Evolutionary conservation across 306 rosid genomes (phyloP).

Genomic region (Calophaca sinica): DNA sequence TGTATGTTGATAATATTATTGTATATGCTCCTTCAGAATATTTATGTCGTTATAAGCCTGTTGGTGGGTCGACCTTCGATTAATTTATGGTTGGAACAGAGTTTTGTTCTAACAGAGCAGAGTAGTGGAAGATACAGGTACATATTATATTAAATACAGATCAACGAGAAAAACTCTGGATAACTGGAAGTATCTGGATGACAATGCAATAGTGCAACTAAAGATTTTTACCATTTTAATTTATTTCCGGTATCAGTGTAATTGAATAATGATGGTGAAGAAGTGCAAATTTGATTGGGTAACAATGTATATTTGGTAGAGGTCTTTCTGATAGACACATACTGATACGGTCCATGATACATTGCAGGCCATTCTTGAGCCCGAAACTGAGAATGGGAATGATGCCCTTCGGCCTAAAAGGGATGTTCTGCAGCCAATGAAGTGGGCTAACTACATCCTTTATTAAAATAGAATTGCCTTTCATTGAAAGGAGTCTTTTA

Average conservation of each 20-base stretch:
- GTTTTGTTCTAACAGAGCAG: conserved; percentile 31
- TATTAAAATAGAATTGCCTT: too few species aligned
- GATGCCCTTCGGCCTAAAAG: too few species aligned
- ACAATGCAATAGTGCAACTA: background rate
- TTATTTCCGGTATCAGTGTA: background rate
- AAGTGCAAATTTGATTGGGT: background rate
- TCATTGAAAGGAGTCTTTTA: too few species aligned
- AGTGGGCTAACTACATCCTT: too few species aligned
- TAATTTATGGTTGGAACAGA: conserved; percentile 39
- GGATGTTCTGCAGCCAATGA: too few species aligned
- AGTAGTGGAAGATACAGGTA: background rate
- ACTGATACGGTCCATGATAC: too few species aligned
- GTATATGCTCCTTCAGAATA: conserved; percentile 17
- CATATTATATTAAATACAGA: background rate
- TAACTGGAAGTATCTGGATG: background rate
- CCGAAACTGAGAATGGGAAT: too few species aligned
- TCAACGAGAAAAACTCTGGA: conserved; percentile 3
- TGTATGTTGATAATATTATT: conserved; percentile 10
- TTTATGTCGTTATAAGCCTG: background rate
- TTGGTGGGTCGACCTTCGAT: conserved; percentile 15
- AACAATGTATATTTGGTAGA: background rate
- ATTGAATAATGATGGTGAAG: background rate
- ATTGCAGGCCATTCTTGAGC: too few species aligned
- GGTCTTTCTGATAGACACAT: background rate
- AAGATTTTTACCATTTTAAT: background rate